Evolutionary conservation across 129 eudicot species (phyloP).

Genomic region (Oenanthe sinensis): DNA sequence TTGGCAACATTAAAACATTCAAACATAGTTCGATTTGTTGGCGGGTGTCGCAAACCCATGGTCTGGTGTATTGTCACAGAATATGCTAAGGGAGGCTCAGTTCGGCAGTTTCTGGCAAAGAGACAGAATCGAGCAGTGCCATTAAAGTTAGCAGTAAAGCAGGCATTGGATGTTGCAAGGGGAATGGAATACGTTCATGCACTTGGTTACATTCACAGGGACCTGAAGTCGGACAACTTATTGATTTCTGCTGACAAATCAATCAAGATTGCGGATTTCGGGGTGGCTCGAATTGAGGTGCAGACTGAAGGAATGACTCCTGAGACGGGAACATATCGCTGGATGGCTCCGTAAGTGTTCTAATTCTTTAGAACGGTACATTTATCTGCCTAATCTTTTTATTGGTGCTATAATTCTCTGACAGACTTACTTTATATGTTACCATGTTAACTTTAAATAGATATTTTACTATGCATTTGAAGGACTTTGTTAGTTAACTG

Average conservation of each 20-base stretch:
- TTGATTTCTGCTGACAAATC: conserved; percentile 85
- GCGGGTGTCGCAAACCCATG: conserved; percentile 94
- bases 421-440: background rate
- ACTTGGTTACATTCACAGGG: conserved; percentile 83
- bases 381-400: background rate
- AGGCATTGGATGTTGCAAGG: conserved; percentile 96
- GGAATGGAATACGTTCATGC: conserved; percentile 98
- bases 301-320: conserved; percentile 99
- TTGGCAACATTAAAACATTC: conserved; percentile 78
- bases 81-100: conserved; percentile 97
- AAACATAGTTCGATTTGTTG: conserved; percentile 86
- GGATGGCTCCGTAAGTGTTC: conserved; percentile 98
- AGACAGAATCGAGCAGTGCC: conserved; percentile 82
- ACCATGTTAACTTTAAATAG: background rate
- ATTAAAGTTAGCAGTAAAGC: conserved; percentile 86
- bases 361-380: background rate
- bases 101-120: conserved; percentile 75
- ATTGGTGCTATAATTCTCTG: background rate
- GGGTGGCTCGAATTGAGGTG: conserved; percentile 96
- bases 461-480: background rate
- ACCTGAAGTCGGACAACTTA: conserved; percentile 86
- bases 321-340: conserved; percentile 95
- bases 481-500: background rate
- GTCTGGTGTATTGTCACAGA: conserved; percentile 97
- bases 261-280: conserved; percentile 93